phyloP scores from a whole-genome alignment of 2,329 filamentous ascomycete genomes.

The Pyrenophora graminea region DNA sequence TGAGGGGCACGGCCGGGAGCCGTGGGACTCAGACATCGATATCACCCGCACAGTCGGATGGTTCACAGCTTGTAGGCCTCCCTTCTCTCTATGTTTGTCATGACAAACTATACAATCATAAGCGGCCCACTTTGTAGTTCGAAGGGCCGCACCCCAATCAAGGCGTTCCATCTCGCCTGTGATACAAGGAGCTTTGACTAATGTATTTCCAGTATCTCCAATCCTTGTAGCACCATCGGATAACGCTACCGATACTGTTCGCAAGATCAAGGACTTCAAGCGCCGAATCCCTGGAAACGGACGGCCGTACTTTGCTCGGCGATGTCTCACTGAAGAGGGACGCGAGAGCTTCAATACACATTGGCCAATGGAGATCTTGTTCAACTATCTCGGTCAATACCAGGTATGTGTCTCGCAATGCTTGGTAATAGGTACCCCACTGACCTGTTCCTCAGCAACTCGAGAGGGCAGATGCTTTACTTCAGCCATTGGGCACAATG shows the following conservation, averaged over 20 bases:
- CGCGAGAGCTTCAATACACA: constrained; percentile 40
- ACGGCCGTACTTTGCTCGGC: constrained; percentile 53
- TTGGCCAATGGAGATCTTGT: constrained; percentile 61
- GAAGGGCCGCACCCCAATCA: too few species aligned
- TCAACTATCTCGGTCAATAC: constrained; percentile 60
- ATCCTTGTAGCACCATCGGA: constrained; percentile 41
- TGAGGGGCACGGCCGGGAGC: constrained; percentile 46
- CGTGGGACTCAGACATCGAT: constrained; percentile 53
- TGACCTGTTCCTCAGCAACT: constrained; percentile 49
- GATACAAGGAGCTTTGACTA: background rate
- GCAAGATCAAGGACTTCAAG: constrained; percentile 60
- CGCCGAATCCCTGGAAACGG: constrained; percentile 37
- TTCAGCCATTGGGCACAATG: constrained; percentile 51
- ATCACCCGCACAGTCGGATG: constrained; percentile 63
- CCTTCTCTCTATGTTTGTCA: background rate
- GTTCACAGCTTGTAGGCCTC: constrained; percentile 58
- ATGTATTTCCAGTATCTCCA: constrained; percentile 43
- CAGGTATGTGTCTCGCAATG: constrained; percentile 44
- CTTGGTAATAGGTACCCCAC: background rate
- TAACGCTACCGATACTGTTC: constrained; percentile 55
- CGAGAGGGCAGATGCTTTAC: constrained; percentile 51
- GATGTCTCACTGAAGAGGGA: constrained; percentile 37
- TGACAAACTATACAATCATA: too few species aligned
- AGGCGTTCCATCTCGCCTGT: too few species aligned
- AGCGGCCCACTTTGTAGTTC: too few species aligned